Evolutionary conservation across 305 asterid species (phyloP).

Genomic region (Fraxinus platypoda): DNA sequence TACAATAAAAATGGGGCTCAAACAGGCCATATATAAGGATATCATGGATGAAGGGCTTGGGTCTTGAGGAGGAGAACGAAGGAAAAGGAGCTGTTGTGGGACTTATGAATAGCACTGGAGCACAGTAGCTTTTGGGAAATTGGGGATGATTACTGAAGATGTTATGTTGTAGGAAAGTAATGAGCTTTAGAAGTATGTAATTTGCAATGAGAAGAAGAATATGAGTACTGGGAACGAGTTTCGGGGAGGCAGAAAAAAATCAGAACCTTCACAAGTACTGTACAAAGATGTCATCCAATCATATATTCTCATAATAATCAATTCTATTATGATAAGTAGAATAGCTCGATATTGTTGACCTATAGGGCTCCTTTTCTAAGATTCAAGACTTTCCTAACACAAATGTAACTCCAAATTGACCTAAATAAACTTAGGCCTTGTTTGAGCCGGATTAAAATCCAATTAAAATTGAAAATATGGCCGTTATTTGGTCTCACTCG

Average conservation of each 20-base stretch:
- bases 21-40: not conserved
- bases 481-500: no score
- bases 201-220: not conserved
- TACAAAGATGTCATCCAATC: not conserved
- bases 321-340: not conserved
- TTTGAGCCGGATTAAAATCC: no score
- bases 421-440: not conserved
- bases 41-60: not conserved
- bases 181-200: not conserved
- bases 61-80: not conserved
- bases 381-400: not conserved
- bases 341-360: not conserved
- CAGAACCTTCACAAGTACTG: not conserved
- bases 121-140: not conserved
- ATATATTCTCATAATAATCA: not conserved
- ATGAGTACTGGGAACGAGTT: not conserved
- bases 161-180: not conserved
- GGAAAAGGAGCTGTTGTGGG: not conserved
- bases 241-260: not conserved
- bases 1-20: not conserved
- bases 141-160: not conserved
- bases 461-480: no score
- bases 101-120: not conserved
- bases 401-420: not conserved
- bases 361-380: not conserved